Conservation (phyloP, 169 alveolate species). For the Plasmodium gallinaceum region DNA sequence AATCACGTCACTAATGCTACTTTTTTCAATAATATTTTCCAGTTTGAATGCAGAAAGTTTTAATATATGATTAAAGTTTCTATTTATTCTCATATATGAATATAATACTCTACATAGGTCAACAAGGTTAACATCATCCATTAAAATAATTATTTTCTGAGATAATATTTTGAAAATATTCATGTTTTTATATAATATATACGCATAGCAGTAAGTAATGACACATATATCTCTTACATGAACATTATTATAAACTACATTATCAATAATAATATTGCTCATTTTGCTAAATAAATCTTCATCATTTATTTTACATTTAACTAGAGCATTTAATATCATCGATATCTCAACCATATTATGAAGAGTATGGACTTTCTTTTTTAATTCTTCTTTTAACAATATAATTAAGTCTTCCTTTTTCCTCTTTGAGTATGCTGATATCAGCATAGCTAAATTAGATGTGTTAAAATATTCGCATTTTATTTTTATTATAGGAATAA, state of each 20-base stretch:
- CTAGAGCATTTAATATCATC: slow-evolving; percentile 72
- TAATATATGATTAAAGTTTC: slow-evolving; percentile 69
- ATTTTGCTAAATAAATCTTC: slow-evolving; percentile 52
- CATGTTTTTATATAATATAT: slow-evolving; percentile 52
- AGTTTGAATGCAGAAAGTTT: slow-evolving; percentile 30
- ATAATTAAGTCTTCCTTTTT: slow-evolving; percentile 45
- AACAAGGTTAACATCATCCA: slow-evolving; percentile 52
- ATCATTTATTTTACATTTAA: slow-evolving; percentile 65
- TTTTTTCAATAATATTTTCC: slow-evolving; percentile 26
- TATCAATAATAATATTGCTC: slow-evolving; percentile 52
- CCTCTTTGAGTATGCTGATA: slow-evolving; percentile 64
- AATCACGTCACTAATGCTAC: slow-evolving; percentile 51
- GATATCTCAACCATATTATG: slow-evolving; percentile 69
- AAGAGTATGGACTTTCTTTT: slow-evolving; percentile 59
- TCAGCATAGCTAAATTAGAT: slow-evolving; percentile 73
- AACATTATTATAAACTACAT: slow-evolving; percentile 42
- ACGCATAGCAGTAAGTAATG: slow-evolving; percentile 55
- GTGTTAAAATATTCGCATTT: slow-evolving; percentile 74
- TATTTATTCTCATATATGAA: slow-evolving; percentile 46
- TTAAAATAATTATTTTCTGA: slow-evolving; percentile 41
- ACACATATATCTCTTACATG: slow-evolving; percentile 73
- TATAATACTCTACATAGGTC: slow-evolving; percentile 71
- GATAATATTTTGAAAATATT: slow-evolving; percentile 56
- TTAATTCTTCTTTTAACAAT: slow-evolving; percentile 72
- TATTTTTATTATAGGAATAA: slow-evolving; percentile 60